Base-by-base conservation (phyloP, 179 eudicot species). In the Sideroxylon spinosum region DNA sequence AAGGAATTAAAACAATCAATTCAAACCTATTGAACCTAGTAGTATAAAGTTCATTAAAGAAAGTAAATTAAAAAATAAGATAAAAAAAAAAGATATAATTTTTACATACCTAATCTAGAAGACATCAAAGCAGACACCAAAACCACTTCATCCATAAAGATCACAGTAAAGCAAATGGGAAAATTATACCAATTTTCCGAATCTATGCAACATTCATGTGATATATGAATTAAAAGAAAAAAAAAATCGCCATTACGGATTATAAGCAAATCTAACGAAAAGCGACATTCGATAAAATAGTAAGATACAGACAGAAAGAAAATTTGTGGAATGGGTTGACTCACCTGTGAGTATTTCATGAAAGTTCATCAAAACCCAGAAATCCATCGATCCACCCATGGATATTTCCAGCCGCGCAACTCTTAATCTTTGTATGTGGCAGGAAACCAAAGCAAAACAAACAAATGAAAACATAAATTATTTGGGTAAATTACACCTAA, bases 1-100 rank as follows among this genome's bases (percentile, higher is more conserved):
- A 86, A 86, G 3, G 64, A 59, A 74, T 83, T 86, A 4, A 37
- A 37, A 37, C 44, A 37, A 37, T 25, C 44, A 57, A 74, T 60
- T 48, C 64, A 53, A 20, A 59, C 50, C 50, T 50, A 29, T 37
- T 56, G 67, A 59, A 57, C 77, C 65, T 25, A 55, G 1, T 28
- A 68, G 8, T 22, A 44, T 13, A 55, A 56, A 26, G 44, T 37
- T 37, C 4, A 37, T 3, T 1, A 3, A 37, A 6, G 5, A 37
- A 52, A 28, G 53, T 16, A 28, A n/a, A 6, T 25, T 19, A 68
- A 68, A n/a, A 14, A 37, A 68, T 19, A 68, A 6, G 7, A 2
- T 37, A 68, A 8, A 6, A 68, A 3, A 53, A 28, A 28, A 72
- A 28, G 63, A 55, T 4, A 28, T 4, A 32, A 25, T 1, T 72